Conservation (phyloP, 495 filamentous ascomycete species). For the Hypoxylon fuscum region DNA sequence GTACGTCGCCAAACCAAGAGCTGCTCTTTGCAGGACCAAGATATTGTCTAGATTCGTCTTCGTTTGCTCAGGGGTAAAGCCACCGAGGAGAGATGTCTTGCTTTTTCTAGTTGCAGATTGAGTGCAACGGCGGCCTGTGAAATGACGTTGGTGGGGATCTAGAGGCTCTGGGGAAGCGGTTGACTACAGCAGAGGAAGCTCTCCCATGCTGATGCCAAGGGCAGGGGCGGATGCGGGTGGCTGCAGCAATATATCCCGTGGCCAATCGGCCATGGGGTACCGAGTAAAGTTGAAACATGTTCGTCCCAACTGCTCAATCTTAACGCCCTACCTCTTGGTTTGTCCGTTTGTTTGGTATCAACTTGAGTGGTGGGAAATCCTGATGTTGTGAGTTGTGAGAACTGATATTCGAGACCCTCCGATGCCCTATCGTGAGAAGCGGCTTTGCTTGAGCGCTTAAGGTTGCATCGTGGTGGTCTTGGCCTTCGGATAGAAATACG, state of each 20-base stretch:
- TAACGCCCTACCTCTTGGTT: not conserved
- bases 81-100: not conserved
- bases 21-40: too few species aligned
- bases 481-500: conserved; percentile 1
- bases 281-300: conserved; percentile 30
- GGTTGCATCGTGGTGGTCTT: not conserved
- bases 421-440: not conserved
- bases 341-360: too few species aligned
- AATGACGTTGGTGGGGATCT: conserved; percentile 2
- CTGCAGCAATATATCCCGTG: conserved; percentile 3
- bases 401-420: not conserved
- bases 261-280: conserved; percentile 16
- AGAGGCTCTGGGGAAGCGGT: conserved; percentile 13
- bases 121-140: conserved; percentile 24
- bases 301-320: conserved; percentile 10
- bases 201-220: conserved; percentile 17
- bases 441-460: conserved; percentile 11
- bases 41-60: not conserved
- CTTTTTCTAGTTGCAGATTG: conserved; percentile 7
- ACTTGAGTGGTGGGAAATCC: not conserved
- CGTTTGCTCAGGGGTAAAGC: conserved; percentile 4
- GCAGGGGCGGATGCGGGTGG: conserved; percentile 18
- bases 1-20: not conserved
- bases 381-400: not conserved
- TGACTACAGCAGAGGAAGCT: not conserved